Evolutionary conservation across 2,329 filamentous ascomycete species (phyloP).

Genomic region (Akanthomyces uredinophilus): DNA sequence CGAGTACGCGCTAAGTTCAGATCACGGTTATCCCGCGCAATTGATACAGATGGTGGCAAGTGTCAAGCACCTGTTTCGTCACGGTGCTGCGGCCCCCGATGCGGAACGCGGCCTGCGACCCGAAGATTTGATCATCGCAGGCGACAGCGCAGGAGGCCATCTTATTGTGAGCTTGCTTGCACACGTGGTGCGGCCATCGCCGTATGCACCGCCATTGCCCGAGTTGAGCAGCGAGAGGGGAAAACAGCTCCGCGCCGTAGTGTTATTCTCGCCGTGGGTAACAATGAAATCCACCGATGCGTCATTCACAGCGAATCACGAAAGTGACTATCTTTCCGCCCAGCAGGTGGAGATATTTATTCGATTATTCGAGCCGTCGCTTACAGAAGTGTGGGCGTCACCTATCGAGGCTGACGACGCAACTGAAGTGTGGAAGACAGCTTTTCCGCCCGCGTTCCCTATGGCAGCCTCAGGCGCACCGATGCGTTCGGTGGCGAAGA

Average conservation of each 20-base stretch:
- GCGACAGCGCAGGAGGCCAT: slow-evolving; percentile 3
- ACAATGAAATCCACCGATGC: background rate
- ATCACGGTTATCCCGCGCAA: background rate
- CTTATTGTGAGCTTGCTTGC: background rate
- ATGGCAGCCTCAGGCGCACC: background rate
- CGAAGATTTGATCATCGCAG: background rate
- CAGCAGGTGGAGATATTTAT: background rate
- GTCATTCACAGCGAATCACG: background rate
- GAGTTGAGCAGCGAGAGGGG: background rate
- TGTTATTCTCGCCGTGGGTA: background rate
- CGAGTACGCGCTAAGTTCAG: background rate
- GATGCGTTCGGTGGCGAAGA: background rate
- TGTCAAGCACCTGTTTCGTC: background rate
- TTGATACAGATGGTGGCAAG: slow-evolving; percentile 1
- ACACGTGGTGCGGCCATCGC: background rate
- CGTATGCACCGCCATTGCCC: background rate
- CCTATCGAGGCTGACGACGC: background rate
- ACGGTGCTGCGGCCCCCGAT: background rate
- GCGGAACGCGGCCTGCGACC: background rate
- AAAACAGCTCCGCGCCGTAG: background rate
- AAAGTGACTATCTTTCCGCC: background rate
- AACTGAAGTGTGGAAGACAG: background rate
- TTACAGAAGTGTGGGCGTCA: background rate
- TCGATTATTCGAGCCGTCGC: background rate
- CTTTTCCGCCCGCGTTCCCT: background rate